phyloP scores from a whole-genome alignment of 495 filamentous ascomycete species.

The Opeltia flavorubescens region DNA sequence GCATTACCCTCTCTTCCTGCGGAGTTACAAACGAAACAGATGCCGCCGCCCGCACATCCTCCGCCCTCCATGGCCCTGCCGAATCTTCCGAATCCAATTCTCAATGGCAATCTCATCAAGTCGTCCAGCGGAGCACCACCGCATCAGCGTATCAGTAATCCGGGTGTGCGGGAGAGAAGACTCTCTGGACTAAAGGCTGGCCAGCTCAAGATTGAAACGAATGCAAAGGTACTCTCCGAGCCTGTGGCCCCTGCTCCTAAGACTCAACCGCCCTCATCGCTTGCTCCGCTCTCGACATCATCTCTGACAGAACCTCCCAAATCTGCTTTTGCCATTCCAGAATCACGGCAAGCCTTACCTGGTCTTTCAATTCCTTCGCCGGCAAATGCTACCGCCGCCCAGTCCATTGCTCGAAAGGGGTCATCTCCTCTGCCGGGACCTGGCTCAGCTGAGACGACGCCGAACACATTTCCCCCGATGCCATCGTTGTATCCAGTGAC shows the following conservation, averaged over 20 bases:
- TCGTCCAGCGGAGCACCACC: slow-evolving; percentile 12
- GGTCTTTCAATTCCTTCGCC: slow-evolving; percentile 4
- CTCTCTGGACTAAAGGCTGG: slow-evolving; percentile 66
- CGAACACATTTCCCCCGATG: slow-evolving; percentile 13
- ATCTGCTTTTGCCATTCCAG: slow-evolving; percentile 16
- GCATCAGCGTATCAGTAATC: slow-evolving; percentile 23
- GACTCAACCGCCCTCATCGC: slow-evolving; percentile 26
- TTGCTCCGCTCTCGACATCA: slow-evolving; percentile 11
- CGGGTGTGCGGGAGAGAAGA: slow-evolving; percentile 62
- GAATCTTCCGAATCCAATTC: slow-evolving; percentile 21
- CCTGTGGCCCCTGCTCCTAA: slow-evolving; percentile 27
- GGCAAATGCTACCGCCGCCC: slow-evolving; percentile 3
- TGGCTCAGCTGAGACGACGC: slow-evolving; percentile 9
- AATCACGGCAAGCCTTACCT: slow-evolving; percentile 7
- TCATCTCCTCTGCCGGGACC: slow-evolving; percentile 14
- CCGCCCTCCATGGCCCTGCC: slow-evolving; percentile 21
- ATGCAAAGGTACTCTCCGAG: slow-evolving; percentile 25
- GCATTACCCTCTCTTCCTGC: slow-evolving; percentile 20
- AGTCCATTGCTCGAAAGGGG: slow-evolving; percentile 13
- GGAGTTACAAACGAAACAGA: slow-evolving; percentile 17
- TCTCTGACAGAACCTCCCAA: slow-evolving; percentile 9
- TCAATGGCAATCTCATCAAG: slow-evolving; percentile 15
- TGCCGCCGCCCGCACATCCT: slow-evolving; percentile 19
- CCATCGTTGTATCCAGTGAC: slow-evolving; percentile 25
- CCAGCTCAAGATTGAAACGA: slow-evolving; percentile 84